Percentiles rank a stretch among this genome's conserved stretches.
Conservation (phyloP, 1,284 basidiomycete genomes). For the Schizopora paradoxa region DNA sequence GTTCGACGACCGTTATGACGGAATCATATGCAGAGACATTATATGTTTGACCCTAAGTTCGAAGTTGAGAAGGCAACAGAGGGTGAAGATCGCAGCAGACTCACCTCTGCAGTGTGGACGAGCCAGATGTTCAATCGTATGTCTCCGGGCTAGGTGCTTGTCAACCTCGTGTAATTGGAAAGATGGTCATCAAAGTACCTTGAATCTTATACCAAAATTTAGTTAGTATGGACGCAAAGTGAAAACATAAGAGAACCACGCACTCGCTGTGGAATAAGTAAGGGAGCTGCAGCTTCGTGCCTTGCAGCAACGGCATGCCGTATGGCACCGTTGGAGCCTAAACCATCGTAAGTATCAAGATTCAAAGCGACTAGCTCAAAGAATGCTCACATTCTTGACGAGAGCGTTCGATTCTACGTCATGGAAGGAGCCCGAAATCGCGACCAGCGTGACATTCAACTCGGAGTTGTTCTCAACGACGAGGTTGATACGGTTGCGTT, state of each 20-base stretch:
- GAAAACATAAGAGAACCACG: conserved; percentile 29
- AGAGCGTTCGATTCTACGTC: conserved; percentile 61
- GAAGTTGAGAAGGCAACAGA: conserved; percentile 11
- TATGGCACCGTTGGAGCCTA: conserved; percentile 64
- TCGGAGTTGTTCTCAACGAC: conserved; percentile 72
- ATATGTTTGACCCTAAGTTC: conserved; percentile 44
- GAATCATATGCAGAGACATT: conserved; percentile 74
- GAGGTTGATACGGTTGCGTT: conserved; percentile 67
- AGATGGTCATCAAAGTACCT: conserved; percentile 37
- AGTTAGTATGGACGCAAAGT: conserved; percentile 16
- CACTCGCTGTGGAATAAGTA: conserved; percentile 83
- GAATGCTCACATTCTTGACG: conserved; percentile 61
- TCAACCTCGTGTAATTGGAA: conserved; percentile 8
- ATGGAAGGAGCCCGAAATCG: conserved; percentile 68
- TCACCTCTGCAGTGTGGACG: conserved; percentile 62
- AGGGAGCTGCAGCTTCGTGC: conserved; percentile 65
- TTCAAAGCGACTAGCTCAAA: conserved; percentile 13
- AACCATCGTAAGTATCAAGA: not conserved
- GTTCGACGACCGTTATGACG: conserved; percentile 79
- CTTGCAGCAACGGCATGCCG: conserved; percentile 54
- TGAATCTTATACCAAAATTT: conserved; percentile 44
- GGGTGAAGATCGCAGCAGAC: conserved; percentile 23
- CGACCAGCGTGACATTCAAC: conserved; percentile 70
- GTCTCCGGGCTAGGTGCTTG: conserved; percentile 60
- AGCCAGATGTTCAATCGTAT: conserved; percentile 76